Base-by-base conservation (phyloP, 2,329 filamentous ascomycete genomes). In the Acrodontium crateriforme region DNA sequence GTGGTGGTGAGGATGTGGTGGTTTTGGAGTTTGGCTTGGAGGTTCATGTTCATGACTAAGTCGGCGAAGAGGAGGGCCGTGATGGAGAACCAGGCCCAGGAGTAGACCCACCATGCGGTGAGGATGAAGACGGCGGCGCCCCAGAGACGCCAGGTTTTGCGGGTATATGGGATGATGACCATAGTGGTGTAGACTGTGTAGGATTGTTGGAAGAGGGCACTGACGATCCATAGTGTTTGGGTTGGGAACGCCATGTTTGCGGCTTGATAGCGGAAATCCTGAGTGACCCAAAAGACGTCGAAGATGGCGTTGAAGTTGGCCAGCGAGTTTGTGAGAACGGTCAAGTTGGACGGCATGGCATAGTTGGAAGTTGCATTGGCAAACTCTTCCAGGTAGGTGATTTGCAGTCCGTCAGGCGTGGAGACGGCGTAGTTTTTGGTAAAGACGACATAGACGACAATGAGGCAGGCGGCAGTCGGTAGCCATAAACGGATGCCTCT, bases 101-200 rank as follows among this genome's bases (percentile, higher is more conserved):
- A 55, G 37, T 62, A 55, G 5, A 60, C 55, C 60, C 60, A 63
- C 48, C 55, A 63, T 1, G 59, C 59, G 3, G 56, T 53, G 16
- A 56, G 22, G 30, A 62, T 50, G 44, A 63, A 61, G 13, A 44
- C 32, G n/a, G 53, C 26, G 15, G 54, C 40, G 3, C 50, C 53
- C 27, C 53, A 50, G 3, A 60, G 39, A 8, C 56, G 52, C 57
- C 57, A 60, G 5, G 42, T 46, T 6, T 39, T 32, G 5, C 57
- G 49, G 2, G 57, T 60, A 39, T 50, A 57, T 5, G 57, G 60
- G 6, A 61, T 52, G 33, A 59, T 58, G 29, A 60, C 43, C 58
- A 60, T 60, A 10, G 55, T 51, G 44, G 59, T 58, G 38, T 58
- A 63, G 9, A 63, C 53, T 0, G 60, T 63, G 41, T 59, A 62